Evolutionary conservation across 2,329 filamentous ascomycete genomes (phyloP).

Genomic region (Kalaharituber pfeilii): DNA sequence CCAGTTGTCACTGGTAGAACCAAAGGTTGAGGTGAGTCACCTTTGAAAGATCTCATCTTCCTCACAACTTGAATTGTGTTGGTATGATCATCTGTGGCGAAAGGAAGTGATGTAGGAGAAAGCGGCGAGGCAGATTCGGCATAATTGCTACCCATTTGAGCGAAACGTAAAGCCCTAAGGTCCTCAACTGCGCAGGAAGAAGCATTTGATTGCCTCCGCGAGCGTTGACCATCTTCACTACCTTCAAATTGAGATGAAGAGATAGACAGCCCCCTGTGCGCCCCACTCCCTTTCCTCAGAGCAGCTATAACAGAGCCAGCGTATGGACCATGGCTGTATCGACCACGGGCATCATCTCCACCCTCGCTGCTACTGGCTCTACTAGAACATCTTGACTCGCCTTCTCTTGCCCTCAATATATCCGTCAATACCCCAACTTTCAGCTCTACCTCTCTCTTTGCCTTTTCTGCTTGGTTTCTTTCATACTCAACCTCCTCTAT

Average conservation of each 20-base stretch:
- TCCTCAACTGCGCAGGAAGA: background rate
- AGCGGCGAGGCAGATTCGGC: background rate
- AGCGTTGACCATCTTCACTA: background rate
- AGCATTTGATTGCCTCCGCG: background rate
- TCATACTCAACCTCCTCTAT: slow-evolving; percentile 14
- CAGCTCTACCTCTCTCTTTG: slow-evolving; percentile 16
- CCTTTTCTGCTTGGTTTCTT: slow-evolving; percentile 15
- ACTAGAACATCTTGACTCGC: background rate
- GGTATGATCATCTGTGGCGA: no score
- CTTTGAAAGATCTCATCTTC: background rate
- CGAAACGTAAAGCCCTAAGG: no score
- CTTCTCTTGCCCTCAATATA: slow-evolving; percentile 11
- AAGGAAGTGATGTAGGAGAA: background rate
- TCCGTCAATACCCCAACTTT: slow-evolving; percentile 16
- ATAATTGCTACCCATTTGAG: background rate
- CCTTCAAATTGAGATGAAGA: slow-evolving; percentile 9
- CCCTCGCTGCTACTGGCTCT: background rate
- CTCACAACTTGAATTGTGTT: background rate
- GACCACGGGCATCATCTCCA: background rate
- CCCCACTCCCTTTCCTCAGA: slow-evolving; percentile 9
- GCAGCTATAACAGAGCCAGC: slow-evolving; percentile 1
- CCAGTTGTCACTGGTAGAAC: background rate
- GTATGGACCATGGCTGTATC: slow-evolving; percentile 1
- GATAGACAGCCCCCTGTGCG: slow-evolving; percentile 16
- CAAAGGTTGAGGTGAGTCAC: background rate